Evolutionary conservation across 2,329 filamentous ascomycete species (phyloP), one percentile per base, ranked within the genome.

Genomic region (Pyricularia pennisetigena): DNA sequence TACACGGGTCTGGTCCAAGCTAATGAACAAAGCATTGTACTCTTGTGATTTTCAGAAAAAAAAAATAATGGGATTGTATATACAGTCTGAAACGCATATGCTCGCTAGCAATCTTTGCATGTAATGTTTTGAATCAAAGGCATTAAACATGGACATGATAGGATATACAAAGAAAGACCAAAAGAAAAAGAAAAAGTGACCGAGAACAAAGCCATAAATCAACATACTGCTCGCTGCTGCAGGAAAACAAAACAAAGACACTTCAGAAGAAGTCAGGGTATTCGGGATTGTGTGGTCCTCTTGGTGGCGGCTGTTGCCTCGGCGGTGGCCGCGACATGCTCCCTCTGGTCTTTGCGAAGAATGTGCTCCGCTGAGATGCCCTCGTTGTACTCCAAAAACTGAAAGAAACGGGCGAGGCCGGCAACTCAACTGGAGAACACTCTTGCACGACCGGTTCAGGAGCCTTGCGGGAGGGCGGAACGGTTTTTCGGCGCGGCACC

Each of bases 381-480:
- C 59, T 62, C 12, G 59, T 16, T 28, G 59, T 62, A 12, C 29
- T 26, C 59, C 59, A 62, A 8, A 62, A 62, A 16, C 59, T 62
- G 26, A 62, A 61, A 29, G 65, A 59, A 81, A 71, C 57, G 2
- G 70, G 70, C 23, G 69, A 64, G 4, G 69, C 70, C 10, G 70
- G 70, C 64, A 71, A 65, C 67, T 71, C 70, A 12, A 69, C 59
- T 14, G 68, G 68, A 32, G 65, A 61, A 28, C 16, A 29, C 6
- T 62, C 65, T 28, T 20, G 49, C 20, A 26, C 14, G 20, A 41
- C n/a, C 3, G n/a, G 63, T 12, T 12, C 29, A 35, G 32, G 63
- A 32, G 63, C 4, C 6, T 24, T 30, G 16, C 54, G 65, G 14
- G 29, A 28, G 65, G 28, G 28, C 16, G 65, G 65, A 54, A 67